These are phyloP conservation scores for Diaporthe amygdali DNA, from an alignment of 2,329 filamentous ascomycete genomes.

Conservation along the genomic window DNA sequence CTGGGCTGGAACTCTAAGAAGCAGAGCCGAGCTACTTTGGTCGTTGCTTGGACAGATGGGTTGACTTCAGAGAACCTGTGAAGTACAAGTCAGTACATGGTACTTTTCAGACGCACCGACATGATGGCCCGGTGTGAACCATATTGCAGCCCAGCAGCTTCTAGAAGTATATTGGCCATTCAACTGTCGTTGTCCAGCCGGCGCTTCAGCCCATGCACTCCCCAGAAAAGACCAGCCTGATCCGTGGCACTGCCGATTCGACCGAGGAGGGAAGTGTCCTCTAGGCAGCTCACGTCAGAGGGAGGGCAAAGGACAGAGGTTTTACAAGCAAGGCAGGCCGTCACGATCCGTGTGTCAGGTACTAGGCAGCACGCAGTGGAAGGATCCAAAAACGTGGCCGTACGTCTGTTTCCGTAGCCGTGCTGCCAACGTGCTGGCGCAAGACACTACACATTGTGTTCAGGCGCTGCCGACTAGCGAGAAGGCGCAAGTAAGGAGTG, in stretches of 20 bases:
- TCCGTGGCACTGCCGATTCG: background rate
- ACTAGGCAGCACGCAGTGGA: background rate
- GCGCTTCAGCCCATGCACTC: background rate
- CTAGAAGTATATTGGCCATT: background rate
- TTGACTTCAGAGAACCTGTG: background rate
- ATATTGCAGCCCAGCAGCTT: background rate
- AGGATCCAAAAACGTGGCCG: background rate
- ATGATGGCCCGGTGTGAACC: background rate
- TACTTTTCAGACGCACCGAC: background rate
- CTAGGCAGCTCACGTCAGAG: background rate
- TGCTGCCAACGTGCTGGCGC: background rate
- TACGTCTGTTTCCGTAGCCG: slow-evolving; percentile 3
- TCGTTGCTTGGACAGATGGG: background rate
- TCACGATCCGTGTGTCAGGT: background rate
- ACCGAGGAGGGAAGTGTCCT: background rate
- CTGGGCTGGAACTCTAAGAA: background rate
- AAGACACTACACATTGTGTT: background rate
- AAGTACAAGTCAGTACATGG: background rate
- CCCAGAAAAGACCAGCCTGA: background rate
- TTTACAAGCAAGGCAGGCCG: background rate
- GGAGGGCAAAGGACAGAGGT: background rate
- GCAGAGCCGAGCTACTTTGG: background rate
- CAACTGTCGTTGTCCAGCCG: background rate
- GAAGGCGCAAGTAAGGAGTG: background rate
- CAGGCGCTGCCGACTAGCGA: slow-evolving; percentile 13